Conservation (phyloP, 2,329 filamentous ascomycete species). For the Clarireedia hainanense region DNA sequence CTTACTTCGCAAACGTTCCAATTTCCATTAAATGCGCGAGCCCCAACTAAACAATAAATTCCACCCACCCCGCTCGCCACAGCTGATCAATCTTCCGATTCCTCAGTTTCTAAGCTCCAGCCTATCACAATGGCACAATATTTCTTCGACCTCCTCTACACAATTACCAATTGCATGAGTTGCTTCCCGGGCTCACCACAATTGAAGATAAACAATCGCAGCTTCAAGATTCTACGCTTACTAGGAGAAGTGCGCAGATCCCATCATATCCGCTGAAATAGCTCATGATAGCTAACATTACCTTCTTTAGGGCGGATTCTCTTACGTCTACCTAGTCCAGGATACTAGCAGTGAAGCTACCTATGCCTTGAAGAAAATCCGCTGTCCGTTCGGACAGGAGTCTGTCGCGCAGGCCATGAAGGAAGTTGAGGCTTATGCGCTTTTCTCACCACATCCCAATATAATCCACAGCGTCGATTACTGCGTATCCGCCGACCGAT, state of each 20-base stretch:
- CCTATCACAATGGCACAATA: conserved; percentile 62
- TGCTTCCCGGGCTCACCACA: conserved; percentile 94
- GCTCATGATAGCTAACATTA: conserved; percentile 11
- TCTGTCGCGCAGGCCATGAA: conserved; percentile 91
- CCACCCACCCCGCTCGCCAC: not conserved
- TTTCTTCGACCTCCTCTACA: conserved; percentile 82
- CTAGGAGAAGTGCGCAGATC: conserved; percentile 68
- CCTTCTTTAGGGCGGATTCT: conserved; percentile 73
- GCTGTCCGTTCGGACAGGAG: conserved; percentile 95
- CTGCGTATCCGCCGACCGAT: conserved; percentile 66
- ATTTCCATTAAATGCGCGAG: not conserved
- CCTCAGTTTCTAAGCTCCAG: not conserved
- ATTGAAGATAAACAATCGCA: conserved; percentile 88
- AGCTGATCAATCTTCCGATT: not conserved
- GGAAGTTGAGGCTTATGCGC: conserved; percentile 92
- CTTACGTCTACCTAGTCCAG: conserved; percentile 97
- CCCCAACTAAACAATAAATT: too few species aligned
- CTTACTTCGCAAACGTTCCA: not conserved
- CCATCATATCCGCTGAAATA: not conserved
- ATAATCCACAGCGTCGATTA: conserved; percentile 86
- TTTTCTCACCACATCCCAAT: conserved; percentile 75
- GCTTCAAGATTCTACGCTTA: conserved; percentile 90
- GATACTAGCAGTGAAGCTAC: conserved; percentile 76
- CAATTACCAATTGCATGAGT: conserved; percentile 87
- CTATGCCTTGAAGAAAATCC: conserved; percentile 96